Base-by-base conservation (phyloP, 148 eudicot genomes). In the Amaranthus cruentus region DNA sequence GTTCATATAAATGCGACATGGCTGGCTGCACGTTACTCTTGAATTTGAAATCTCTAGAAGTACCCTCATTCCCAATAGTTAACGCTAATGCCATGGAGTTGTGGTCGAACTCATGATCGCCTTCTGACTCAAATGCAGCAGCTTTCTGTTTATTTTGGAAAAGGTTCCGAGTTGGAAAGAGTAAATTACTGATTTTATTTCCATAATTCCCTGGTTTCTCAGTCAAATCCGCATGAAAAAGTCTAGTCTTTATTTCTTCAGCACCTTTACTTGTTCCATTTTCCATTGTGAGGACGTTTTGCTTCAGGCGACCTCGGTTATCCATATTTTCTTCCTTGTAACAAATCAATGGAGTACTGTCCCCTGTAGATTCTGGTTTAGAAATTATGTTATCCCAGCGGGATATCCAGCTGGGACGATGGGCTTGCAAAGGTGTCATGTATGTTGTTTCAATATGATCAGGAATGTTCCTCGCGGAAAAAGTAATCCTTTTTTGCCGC, bases 331-430 rank as follows among this genome's bases (percentile, higher is more conserved):
- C 61, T 54, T 52, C 75, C 8, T 76, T 60, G 69, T 28, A 55
- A 42, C 69, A 11, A 28, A 77, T 7, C 68, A 80, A 75, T 18
- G 65, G n/a, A 9, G 69, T 72, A 48, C 76, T 78, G 46, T 75
- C 74, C 38, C 56, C 71, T 6, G 47, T 73, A 66, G 79, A 77
- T 46, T 78, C 49, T 51, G 72, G 72, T 65, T 65, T 82, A 49
- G 68, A 68, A 58, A 77, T 82, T 48, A 71, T 76, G 12, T 67
- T 70, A 6, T 75, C 83, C 90, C 90, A 86, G 58, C 72, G 93
- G 58, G 90, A 73, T 85, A 86, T 83, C 93, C 93, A 87, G 59
- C 76, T 76, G 63, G 86, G 80, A 55, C 82, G 88, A 50, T 56
- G 70, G 53, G 85, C 71, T 46, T 81, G 78, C 72, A 76, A 38